Percentiles rank a stretch among this genome's conserved stretches.
phyloP scores from a whole-genome alignment of 371 early-diverging fungal genomes.

The Saksenaea oblongispora region DNA sequence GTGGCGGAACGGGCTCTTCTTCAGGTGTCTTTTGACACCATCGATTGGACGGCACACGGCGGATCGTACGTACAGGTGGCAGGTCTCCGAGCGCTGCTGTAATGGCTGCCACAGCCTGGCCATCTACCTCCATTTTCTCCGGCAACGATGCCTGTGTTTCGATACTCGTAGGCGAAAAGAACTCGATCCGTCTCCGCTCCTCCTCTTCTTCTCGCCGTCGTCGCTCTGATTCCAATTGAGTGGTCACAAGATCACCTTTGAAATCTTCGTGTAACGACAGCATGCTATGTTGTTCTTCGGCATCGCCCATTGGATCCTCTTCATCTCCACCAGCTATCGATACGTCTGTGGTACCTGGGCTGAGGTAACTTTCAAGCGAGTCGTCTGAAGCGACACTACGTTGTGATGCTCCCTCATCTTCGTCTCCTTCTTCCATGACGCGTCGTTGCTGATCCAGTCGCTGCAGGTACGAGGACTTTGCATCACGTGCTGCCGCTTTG shows the following conservation, averaged over 20 bases:
- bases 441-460: conserved; percentile 28
- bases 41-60: conserved; percentile 37
- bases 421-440: conserved; percentile 9
- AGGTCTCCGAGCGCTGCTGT: neutral
- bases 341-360: conserved; percentile 41
- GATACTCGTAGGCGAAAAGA: conserved; percentile 13
- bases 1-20: conserved; percentile 8
- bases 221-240: conserved; percentile 24
- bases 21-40: conserved; percentile 36
- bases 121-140: neutral
- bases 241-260: conserved; percentile 16
- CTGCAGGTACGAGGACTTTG: conserved; percentile 25
- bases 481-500: conserved; percentile 6
- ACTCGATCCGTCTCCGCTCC: conserved; percentile 28
- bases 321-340: conserved; percentile 17
- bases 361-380: conserved; percentile 39
- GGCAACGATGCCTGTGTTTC: neutral
- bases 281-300: conserved; percentile 11
- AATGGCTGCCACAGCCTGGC: neutral
- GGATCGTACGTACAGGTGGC: neutral
- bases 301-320: conserved; percentile 10
- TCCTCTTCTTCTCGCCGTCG: conserved; percentile 35
- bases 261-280: neutral
- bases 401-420: neutral
- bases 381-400: conserved; percentile 30